A percentile compares a stretch with the other conserved stretches of the same genome.
These are phyloP conservation scores for Bassia scoparia DNA, from an alignment of 148 eudicot species.

Conservation along the genomic window DNA sequence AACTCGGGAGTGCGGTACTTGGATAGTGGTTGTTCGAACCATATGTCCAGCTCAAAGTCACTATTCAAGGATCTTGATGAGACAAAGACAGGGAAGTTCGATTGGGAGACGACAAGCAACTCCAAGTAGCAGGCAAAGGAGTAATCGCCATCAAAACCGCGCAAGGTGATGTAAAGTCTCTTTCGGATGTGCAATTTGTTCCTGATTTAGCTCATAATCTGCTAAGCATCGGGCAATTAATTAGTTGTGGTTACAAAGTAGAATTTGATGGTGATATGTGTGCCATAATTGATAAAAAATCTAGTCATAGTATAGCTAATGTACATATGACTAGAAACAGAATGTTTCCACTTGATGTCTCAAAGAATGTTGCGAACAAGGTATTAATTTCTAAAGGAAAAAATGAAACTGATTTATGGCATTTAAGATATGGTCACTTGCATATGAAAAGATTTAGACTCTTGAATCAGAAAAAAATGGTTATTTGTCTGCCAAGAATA, in stretches of 20 bases:
- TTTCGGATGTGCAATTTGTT: constrained; percentile 29
- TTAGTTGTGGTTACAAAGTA: constrained; percentile 14
- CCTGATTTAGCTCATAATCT: constrained; percentile 30
- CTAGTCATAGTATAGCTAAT: not conserved
- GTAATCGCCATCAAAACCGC: constrained; percentile 13
- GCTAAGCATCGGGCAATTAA: constrained; percentile 25
- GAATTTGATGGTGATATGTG: constrained; percentile 24
- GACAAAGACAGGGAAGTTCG: constrained; percentile 16
- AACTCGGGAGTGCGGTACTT: constrained; percentile 12
- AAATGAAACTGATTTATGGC: constrained; percentile 20
- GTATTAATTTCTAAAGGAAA: not conserved
- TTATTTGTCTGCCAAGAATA: constrained; percentile 3
- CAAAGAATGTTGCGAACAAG: not conserved
- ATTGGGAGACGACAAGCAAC: constrained; percentile 19
- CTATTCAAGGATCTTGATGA: constrained; percentile 24
- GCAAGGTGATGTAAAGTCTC: constrained; percentile 24
- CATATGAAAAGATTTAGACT: constrained; percentile 11
- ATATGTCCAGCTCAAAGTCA: constrained; percentile 17
- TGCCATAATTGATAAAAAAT: constrained; percentile 5
- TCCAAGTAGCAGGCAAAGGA: constrained; percentile 29
- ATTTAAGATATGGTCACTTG: not conserved
- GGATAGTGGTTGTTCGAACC: constrained; percentile 28
- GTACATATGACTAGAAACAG: constrained; percentile 16
- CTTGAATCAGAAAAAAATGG: not conserved
- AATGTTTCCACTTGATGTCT: constrained; percentile 25